Evolutionary conservation across 352 stramenopile species (phyloP).

Genomic region (Phytophthora aleatoria): DNA sequence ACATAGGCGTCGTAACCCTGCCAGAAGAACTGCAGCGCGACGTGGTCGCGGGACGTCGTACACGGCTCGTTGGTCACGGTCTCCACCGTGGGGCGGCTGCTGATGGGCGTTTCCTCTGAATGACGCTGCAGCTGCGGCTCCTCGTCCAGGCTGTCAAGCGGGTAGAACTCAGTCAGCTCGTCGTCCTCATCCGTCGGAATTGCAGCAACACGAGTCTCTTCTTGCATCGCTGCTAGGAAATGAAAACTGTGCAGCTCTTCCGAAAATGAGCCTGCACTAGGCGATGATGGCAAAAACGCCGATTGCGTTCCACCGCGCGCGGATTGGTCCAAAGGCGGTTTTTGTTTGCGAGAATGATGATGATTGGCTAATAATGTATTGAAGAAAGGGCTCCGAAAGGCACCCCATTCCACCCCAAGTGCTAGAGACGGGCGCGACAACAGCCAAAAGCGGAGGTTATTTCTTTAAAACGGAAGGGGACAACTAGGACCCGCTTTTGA

Average conservation of each 20-base stretch:
- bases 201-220: not conserved
- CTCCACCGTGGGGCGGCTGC: slow-evolving; percentile 15
- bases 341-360: slow-evolving; percentile 3
- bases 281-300: slow-evolving; percentile 3
- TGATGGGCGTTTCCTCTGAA: slow-evolving; percentile 4
- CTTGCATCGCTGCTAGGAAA: not conserved
- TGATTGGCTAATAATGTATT: slow-evolving; percentile 16
- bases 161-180: slow-evolving; percentile 38
- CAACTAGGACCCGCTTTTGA: too few relatives aligned
- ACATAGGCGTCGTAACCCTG: slow-evolving; percentile 71
- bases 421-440: not conserved
- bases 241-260: slow-evolving; percentile 11
- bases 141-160: slow-evolving; percentile 20
- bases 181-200: slow-evolving; percentile 22
- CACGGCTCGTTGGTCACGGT: slow-evolving; percentile 22
- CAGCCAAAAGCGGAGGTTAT: too few relatives aligned
- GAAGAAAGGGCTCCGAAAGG: not conserved
- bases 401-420: slow-evolving; percentile 23
- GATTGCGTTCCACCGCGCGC: slow-evolving; percentile 2
- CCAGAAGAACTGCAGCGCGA: slow-evolving; percentile 72
- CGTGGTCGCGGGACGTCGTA: slow-evolving; percentile 55
- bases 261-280: slow-evolving; percentile 17
- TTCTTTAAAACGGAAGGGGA: too few relatives aligned
- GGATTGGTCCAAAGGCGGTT: slow-evolving; percentile 8
- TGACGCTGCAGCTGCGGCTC: slow-evolving; percentile 4